phyloP scores from a whole-genome alignment of 148 eudicot genomes.

The Pouteria glomerata region DNA sequence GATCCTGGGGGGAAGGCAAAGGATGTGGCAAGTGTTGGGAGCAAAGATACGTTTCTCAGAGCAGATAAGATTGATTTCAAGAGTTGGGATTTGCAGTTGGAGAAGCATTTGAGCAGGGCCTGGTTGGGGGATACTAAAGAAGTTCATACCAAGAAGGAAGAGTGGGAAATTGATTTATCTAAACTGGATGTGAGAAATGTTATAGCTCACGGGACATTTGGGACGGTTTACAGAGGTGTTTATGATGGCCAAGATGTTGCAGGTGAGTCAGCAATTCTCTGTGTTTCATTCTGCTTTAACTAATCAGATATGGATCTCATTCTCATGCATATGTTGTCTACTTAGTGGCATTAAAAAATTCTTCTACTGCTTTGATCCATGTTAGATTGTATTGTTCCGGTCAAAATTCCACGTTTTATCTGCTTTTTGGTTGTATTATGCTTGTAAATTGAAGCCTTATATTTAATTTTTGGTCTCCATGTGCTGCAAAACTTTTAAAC shows the following conservation, averaged over 20 bases:
- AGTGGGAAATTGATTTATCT: conserved; percentile 76
- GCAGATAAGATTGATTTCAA: conserved; percentile 83
- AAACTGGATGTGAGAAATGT: conserved; percentile 61
- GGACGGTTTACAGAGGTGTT: conserved; percentile 62
- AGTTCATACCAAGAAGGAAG: conserved; percentile 37
- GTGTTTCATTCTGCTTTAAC: background rate
- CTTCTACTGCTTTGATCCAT: background rate
- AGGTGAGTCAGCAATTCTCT: conserved; percentile 35
- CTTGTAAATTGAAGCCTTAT: background rate
- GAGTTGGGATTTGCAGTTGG: conserved; percentile 64
- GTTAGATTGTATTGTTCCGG: background rate
- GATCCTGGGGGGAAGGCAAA: conserved; percentile 19
- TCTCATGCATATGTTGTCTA: too few relatives aligned
- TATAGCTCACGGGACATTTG: conserved; percentile 82
- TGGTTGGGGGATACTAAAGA: conserved; percentile 43
- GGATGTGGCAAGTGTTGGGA: conserved; percentile 27
- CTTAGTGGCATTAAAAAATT: too few relatives aligned
- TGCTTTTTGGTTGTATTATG: background rate
- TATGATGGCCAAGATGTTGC: conserved; percentile 90
- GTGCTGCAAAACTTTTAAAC: background rate
- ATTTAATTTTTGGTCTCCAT: too few relatives aligned
- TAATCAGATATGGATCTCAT: background rate
- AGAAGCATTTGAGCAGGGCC: conserved; percentile 55
- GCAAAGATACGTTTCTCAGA: conserved; percentile 43
- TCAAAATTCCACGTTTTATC: background rate